Evolutionary conservation across 441 rosid species (phyloP).

Genomic region (Sinapis alba): DNA sequence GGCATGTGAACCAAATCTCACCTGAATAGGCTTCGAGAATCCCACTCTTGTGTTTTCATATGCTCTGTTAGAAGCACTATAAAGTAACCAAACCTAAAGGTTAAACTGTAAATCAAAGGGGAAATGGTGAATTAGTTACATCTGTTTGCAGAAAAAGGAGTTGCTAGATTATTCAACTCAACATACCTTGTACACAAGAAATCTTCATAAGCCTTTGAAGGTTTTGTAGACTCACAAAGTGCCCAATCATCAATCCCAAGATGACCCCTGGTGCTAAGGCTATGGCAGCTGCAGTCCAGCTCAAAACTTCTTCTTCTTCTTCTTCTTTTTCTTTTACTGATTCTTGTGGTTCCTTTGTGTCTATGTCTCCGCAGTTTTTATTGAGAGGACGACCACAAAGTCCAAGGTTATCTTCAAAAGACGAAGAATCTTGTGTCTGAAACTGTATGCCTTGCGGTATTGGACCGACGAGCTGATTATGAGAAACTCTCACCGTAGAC

Average conservation of each 20-base stretch:
- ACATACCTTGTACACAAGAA: neutral
- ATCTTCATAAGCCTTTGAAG: neutral
- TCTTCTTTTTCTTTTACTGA: neutral
- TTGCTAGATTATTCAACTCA: neutral
- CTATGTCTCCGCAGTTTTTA: neutral
- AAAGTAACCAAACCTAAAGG: neutral
- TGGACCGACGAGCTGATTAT: neutral
- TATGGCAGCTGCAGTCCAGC: constrained; percentile 8
- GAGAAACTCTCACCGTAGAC: neutral
- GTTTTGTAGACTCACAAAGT: neutral
- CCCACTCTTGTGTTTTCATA: neutral
- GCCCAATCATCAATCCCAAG: neutral
- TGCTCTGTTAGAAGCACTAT: neutral
- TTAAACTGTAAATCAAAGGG: neutral
- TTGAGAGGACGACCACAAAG: constrained; percentile 9
- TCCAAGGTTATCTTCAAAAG: constrained; percentile 8
- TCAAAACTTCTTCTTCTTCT: neutral
- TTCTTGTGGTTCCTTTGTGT: neutral
- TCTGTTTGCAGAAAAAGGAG: neutral
- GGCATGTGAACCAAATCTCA: neutral
- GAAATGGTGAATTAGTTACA: neutral
- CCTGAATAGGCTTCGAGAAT: neutral
- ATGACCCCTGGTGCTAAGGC: neutral
- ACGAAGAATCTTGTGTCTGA: neutral
- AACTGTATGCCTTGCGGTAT: constrained; percentile 1